These are phyloP conservation scores for Populus alba DNA, from an alignment of 345 rosid genomes.

Conservation along the genomic window DNA sequence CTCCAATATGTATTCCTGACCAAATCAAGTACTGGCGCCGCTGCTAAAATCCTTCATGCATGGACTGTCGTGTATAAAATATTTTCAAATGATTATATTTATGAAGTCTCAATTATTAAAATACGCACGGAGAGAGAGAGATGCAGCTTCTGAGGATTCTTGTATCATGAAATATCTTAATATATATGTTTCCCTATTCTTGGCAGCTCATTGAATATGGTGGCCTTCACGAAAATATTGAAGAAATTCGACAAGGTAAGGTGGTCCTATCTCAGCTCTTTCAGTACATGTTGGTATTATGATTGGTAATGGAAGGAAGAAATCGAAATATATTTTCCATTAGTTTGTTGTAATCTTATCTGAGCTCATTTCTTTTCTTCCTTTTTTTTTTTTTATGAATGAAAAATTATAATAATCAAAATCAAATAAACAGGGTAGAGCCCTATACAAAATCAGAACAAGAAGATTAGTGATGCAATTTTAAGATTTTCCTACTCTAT, in stretches of 20 bases:
- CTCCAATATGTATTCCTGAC: not conserved
- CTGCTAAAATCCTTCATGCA: not conserved
- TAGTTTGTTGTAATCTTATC: not conserved
- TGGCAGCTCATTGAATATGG: constrained; percentile 81
- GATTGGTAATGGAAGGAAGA: not conserved
- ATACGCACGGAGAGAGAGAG: no score
- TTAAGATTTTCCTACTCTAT: no score
- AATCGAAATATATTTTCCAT: no score
- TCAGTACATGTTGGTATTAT: not conserved
- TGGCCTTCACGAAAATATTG: constrained; percentile 81
- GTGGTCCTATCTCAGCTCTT: constrained; percentile 7
- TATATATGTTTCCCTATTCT: constrained; percentile 5
- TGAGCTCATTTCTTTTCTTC: no score
- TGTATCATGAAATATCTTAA: constrained; percentile 7
- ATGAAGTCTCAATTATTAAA: no score
- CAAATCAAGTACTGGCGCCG: not conserved
- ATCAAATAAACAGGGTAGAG: no score
- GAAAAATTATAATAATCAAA: not conserved
- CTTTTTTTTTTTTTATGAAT: no score
- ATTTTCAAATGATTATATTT: not conserved
- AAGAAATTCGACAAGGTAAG: constrained; percentile 96
- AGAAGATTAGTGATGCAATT: not conserved
- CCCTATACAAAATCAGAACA: no score
- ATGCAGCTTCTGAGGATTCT: no score
- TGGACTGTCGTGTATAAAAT: not conserved